Conservation (phyloP, 2,329 filamentous ascomycete genomes). For the Aspergillus pseudonomiae region DNA sequence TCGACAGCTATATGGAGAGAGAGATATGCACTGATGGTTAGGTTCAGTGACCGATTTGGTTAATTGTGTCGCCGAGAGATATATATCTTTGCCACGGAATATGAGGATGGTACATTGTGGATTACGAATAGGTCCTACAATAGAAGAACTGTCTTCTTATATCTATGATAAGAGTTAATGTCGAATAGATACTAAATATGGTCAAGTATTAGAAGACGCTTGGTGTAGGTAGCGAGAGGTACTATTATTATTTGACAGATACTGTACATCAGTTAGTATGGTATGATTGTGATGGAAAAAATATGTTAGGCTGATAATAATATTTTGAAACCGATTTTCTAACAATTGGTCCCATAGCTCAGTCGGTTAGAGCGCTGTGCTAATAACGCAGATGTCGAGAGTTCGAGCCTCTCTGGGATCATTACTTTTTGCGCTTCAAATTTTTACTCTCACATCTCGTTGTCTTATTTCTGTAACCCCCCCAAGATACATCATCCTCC, state of each 20-base stretch:
- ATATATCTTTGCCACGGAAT: too few relatives aligned
- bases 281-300: too few relatives aligned
- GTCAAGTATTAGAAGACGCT: neutral
- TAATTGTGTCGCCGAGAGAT: too few relatives aligned
- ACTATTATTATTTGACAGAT: too few relatives aligned
- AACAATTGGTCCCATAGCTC: constrained; percentile 2
- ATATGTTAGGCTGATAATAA: neutral
- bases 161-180: neutral
- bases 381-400: constrained; percentile 8
- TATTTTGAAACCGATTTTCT: fast-evolving
- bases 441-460: neutral
- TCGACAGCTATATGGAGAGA: neutral
- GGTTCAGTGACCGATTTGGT: neutral
- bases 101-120: too few relatives aligned
- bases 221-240: neutral
- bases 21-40: constrained; percentile 16
- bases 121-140: too few relatives aligned
- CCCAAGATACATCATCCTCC: neutral
- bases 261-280: too few relatives aligned
- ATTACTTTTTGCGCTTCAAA: neutral
- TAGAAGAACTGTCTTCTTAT: neutral
- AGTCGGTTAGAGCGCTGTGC: constrained; percentile 6
- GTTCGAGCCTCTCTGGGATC: constrained; percentile 6
- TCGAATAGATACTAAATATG: neutral
- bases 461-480: neutral